Percentiles rank a stretch among this genome's conserved stretches.
Evolutionary conservation across 345 rosid species (phyloP).

Genomic region (Alliaria petiolata): DNA sequence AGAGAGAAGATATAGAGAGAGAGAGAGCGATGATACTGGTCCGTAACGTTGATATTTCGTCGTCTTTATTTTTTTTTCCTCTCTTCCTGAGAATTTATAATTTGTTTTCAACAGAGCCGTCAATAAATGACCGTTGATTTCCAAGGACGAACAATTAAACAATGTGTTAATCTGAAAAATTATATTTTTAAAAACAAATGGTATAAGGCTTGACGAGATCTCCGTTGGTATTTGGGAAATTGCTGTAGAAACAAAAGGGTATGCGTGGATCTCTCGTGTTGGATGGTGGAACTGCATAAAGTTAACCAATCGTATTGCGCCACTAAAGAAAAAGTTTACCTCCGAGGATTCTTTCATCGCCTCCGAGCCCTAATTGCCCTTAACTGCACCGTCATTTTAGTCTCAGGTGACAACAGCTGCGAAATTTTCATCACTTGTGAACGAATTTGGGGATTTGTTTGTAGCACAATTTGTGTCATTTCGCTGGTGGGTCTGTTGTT

Average conservation of each 20-base stretch:
- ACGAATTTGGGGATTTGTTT: not conserved
- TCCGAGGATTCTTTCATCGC: conserved; percentile 76
- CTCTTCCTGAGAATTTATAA: not conserved
- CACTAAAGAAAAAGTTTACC: conserved; percentile 53
- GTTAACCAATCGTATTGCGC: conserved; percentile 62
- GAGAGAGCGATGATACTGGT: not conserved
- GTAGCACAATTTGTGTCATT: not conserved
- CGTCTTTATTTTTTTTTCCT: not conserved
- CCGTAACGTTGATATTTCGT: too few relatives aligned
- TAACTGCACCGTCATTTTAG: conserved; percentile 75
- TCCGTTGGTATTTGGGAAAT: not conserved
- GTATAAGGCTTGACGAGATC: not conserved
- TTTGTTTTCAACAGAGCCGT: not conserved
- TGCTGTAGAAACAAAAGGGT: conserved; percentile 73
- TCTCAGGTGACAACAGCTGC: too few relatives aligned
- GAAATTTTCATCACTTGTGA: too few relatives aligned
- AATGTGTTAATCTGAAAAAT: not conserved
- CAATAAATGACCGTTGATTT: conserved; percentile 1
- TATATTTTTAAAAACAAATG: too few relatives aligned
- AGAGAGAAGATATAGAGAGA: not conserved
- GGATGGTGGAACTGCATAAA: conserved; percentile 83
- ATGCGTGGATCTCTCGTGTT: conserved; percentile 92
- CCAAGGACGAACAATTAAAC: not conserved
- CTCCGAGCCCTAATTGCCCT: conserved; percentile 86
- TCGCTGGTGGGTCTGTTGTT: not conserved